Evolutionary conservation across 108 stramenopile species (phyloP).

Genomic region (Conticribra guillardii): DNA sequence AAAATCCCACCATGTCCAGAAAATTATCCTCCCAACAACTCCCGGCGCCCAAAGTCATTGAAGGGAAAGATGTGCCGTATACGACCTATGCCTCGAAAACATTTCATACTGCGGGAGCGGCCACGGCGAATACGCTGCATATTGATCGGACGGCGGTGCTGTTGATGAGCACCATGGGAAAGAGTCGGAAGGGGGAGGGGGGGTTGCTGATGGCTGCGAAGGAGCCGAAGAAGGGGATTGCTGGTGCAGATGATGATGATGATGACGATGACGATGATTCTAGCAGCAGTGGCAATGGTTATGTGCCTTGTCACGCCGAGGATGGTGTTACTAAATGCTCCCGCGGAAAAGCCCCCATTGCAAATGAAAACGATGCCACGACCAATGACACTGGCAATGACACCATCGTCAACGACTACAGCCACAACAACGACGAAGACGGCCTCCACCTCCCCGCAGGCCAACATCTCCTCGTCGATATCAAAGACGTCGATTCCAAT

Average conservation of each 20-base stretch:
- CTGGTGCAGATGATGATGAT: neutral
- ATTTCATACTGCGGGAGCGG: constrained; percentile 39
- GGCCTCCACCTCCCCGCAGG: constrained; percentile 74
- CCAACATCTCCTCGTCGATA: constrained; percentile 73
- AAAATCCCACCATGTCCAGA: constrained; percentile 31
- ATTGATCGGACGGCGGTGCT: constrained; percentile 24
- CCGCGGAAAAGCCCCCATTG: constrained; percentile 8
- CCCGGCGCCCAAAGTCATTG: constrained; percentile 43
- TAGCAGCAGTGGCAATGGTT: constrained; percentile 1
- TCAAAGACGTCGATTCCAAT: constrained; percentile 57
- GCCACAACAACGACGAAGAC: constrained; percentile 42
- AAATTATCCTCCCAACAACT: constrained; percentile 15
- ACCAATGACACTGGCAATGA: neutral
- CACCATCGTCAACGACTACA: constrained; percentile 13
- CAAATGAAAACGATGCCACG: neutral
- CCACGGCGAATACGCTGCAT: constrained; percentile 40
- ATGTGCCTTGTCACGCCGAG: too few relatives aligned
- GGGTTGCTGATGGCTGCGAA: neutral
- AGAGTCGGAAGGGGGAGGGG: constrained; percentile 4
- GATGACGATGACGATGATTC: constrained; percentile 7
- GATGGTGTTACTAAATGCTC: too few relatives aligned
- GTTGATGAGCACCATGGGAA: constrained; percentile 1
- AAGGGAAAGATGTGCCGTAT: constrained; percentile 57
- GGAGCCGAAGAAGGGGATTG: neutral
- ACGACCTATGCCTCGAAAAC: constrained; percentile 70